These are phyloP conservation scores for Rhizopogon sp. DNA, from an alignment of 768 basidiomycete species.

Conservation along the genomic window DNA sequence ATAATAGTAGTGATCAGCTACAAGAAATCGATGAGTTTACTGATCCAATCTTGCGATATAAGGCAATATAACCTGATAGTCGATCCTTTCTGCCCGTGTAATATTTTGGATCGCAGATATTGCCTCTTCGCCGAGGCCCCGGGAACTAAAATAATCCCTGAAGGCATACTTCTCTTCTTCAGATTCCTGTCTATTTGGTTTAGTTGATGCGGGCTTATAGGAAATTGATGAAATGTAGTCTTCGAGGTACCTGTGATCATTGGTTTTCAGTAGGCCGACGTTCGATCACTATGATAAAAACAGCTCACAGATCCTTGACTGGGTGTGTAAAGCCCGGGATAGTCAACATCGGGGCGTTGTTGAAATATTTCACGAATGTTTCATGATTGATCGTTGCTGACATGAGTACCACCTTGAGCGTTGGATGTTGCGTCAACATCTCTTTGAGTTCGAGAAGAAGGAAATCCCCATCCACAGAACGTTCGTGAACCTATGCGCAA, in stretches of 20 bases:
- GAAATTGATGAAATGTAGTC: slow-evolving; percentile 58
- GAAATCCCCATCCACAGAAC: slow-evolving; percentile 88
- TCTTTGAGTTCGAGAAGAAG: slow-evolving; percentile 81
- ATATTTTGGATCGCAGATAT: slow-evolving; percentile 58
- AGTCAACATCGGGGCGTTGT: slow-evolving; percentile 70
- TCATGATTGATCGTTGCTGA: slow-evolving; percentile 93
- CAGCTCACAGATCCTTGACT: slow-evolving; percentile 63
- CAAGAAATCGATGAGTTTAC: not conserved
- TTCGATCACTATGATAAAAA: not conserved
- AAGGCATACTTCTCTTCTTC: slow-evolving; percentile 38
- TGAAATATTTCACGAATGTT: slow-evolving; percentile 79
- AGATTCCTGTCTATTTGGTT: slow-evolving; percentile 22
- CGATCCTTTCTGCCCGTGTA: slow-evolving; percentile 57
- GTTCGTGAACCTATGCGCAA: slow-evolving; percentile 74
- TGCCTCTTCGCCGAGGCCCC: slow-evolving; percentile 47
- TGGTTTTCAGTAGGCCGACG: not conserved
- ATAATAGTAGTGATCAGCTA: slow-evolving; percentile 68
- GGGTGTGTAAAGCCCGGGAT: slow-evolving; percentile 85
- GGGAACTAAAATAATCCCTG: slow-evolving; percentile 42
- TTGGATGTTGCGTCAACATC: slow-evolving; percentile 55
- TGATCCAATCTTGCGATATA: not conserved
- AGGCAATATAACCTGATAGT: slow-evolving; percentile 52
- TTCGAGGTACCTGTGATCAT: slow-evolving; percentile 68
- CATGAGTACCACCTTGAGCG: slow-evolving; percentile 83
- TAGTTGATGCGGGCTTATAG: slow-evolving; percentile 46